phyloP scores from a whole-genome alignment of 805 yeast genomes.

The Saccharomycopsis babjevae region DNA sequence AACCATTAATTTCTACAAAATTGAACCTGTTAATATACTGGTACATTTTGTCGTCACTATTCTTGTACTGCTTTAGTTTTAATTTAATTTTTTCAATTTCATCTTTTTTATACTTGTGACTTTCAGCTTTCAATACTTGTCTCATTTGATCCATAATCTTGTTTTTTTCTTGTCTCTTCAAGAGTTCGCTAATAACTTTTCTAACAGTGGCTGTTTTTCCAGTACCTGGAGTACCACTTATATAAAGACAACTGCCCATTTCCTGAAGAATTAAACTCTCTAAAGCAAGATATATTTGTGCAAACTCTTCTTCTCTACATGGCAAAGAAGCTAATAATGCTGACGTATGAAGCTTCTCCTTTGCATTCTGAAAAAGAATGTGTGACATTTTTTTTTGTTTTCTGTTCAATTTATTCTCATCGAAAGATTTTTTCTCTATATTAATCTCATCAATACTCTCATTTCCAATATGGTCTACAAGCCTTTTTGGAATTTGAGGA shows the following conservation, averaged over 20 bases:
- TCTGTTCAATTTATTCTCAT: neutral
- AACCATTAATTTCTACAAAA: conserved; percentile 82
- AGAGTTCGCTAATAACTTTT: conserved; percentile 68
- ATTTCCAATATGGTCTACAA: conserved; percentile 13
- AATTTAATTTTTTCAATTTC: neutral
- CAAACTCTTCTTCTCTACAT: conserved; percentile 78
- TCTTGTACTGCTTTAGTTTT: neutral
- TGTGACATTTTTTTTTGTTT: conserved; percentile 9
- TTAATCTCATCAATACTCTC: conserved; percentile 21
- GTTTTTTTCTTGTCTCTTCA: conserved; percentile 26
- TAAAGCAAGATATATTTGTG: conserved; percentile 53
- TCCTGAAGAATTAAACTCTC: conserved; percentile 61
- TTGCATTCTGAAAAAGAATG: conserved; percentile 27
- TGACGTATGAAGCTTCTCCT: conserved; percentile 30
- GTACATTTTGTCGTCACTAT: neutral
- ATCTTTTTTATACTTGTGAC: neutral
- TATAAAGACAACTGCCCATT: conserved; percentile 76
- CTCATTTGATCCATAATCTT: conserved; percentile 8
- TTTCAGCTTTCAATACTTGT: neutral
- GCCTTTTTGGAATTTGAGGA: neutral
- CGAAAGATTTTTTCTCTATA: neutral
- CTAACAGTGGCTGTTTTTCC: conserved; percentile 93
- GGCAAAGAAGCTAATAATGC: conserved; percentile 39
- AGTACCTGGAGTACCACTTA: conserved; percentile 97
- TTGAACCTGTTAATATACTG: conserved; percentile 39